phyloP scores from a whole-genome alignment of 2,329 filamentous ascomycete genomes.

The Trichophyton simii region DNA sequence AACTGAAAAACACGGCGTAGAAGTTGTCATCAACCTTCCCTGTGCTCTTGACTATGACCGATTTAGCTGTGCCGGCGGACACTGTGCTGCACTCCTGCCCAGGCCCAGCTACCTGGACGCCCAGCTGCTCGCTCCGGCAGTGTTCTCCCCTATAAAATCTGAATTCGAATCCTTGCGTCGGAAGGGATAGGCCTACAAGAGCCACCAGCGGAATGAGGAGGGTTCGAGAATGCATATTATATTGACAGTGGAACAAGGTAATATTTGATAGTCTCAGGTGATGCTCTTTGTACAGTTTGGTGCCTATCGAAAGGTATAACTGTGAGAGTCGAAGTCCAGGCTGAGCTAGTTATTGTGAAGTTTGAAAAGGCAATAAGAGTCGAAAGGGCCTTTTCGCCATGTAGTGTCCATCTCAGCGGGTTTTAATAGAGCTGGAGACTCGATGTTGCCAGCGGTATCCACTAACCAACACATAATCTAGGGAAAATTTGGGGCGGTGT shows the following conservation, averaged over 20 bases:
- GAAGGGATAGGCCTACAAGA: background rate
- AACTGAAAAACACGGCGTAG: background rate
- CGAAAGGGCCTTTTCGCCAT: background rate
- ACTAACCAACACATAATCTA: background rate
- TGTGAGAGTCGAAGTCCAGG: background rate
- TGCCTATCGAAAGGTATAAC: background rate
- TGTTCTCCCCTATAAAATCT: background rate
- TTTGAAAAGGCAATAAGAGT: background rate
- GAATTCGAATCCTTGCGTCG: background rate
- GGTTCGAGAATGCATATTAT: background rate
- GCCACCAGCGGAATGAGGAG: background rate
- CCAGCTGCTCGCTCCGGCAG: background rate
- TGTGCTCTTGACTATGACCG: background rate
- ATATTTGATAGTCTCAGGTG: background rate
- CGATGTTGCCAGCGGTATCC: background rate
- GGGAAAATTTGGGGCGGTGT: background rate
- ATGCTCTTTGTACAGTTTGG: background rate
- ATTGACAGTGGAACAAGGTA: background rate
- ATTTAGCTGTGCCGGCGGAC: background rate
- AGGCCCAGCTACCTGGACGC: background rate
- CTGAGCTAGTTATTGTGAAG: background rate
- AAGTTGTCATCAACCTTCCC: background rate
- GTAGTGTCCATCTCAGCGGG: background rate
- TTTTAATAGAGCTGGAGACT: background rate
- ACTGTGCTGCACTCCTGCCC: background rate